A percentile compares a stretch with the other conserved stretches of the same genome.
Evolutionary conservation across 2,329 filamentous ascomycete species (phyloP).

Genomic region (Trichoderma koningii): DNA sequence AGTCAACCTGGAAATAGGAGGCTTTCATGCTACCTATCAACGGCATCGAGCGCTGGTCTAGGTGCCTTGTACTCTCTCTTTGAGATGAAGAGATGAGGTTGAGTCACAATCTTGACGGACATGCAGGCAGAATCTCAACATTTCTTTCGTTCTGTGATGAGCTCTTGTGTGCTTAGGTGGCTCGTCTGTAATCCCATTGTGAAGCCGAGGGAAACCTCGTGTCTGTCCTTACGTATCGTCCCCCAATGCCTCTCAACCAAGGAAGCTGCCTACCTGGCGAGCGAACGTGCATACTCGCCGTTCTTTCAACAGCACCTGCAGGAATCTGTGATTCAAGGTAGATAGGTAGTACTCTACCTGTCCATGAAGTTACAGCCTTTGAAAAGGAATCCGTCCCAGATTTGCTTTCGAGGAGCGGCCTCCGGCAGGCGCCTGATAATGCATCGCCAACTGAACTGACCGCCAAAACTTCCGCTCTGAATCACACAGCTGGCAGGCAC

Average conservation of each 20-base stretch:
- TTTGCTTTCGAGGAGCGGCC: too few species aligned
- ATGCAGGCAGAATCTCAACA: not conserved
- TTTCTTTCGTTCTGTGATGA: too few species aligned
- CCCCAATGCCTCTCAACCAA: not conserved
- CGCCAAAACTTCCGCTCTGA: not conserved
- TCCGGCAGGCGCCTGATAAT: not conserved
- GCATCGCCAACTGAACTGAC: conserved; percentile 1
- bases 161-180: too few species aligned
- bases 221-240: not conserved
- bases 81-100: not conserved
- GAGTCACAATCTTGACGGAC: not conserved
- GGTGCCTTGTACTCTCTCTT: not conserved
- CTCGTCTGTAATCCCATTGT: not conserved
- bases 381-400: too few species aligned
- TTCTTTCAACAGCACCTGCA: too few species aligned
- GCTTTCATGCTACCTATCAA: not conserved
- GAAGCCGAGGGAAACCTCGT: not conserved
- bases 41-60: not conserved
- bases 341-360: too few species aligned
- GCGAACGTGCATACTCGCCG: too few species aligned
- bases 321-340: too few species aligned
- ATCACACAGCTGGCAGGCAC: not conserved
- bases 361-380: too few species aligned
- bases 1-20: not conserved
- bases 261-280: too few species aligned